Evolutionary conservation across 306 rosid genomes (phyloP).

Genomic region (Cicer yamashitae): DNA sequence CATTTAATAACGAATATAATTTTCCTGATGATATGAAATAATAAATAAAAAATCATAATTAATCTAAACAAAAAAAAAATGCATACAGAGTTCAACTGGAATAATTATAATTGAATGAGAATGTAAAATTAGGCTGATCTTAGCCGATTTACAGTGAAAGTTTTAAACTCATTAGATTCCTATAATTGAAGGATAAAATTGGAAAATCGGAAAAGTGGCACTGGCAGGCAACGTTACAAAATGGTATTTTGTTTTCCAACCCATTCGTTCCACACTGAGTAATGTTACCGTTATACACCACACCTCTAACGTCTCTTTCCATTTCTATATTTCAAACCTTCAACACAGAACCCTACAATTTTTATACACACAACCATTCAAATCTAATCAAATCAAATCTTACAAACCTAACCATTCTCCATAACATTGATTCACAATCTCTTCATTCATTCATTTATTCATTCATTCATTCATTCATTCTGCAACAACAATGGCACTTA

Average conservation of each 20-base stretch:
- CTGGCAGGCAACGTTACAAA: neutral
- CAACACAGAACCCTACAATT: neutral
- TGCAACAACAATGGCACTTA: constrained; percentile 60
- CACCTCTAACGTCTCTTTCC: constrained; percentile 47
- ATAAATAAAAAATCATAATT: too few species aligned
- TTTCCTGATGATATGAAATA: too few species aligned
- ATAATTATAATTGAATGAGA: too few species aligned
- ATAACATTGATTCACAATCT: neutral
- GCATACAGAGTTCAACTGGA: too few species aligned
- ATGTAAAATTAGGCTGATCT: too few species aligned
- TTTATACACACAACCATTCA: constrained; percentile 12
- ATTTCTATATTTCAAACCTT: constrained; percentile 28
- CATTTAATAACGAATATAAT: too few species aligned
- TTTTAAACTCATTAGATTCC: too few species aligned
- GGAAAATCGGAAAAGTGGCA: neutral
- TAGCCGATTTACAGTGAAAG: too few species aligned
- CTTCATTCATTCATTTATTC: neutral
- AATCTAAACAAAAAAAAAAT: too few species aligned
- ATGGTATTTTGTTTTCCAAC: neutral
- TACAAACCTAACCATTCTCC: neutral
- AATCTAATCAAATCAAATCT: neutral
- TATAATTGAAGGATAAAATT: too few species aligned
- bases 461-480: neutral
- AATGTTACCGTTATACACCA: constrained; percentile 47
- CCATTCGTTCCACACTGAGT: neutral